Percentiles rank a stretch among this genome's conserved stretches.
Conservation (phyloP, 2,329 filamentous ascomycete genomes). For the Ceratocystis papillata region DNA sequence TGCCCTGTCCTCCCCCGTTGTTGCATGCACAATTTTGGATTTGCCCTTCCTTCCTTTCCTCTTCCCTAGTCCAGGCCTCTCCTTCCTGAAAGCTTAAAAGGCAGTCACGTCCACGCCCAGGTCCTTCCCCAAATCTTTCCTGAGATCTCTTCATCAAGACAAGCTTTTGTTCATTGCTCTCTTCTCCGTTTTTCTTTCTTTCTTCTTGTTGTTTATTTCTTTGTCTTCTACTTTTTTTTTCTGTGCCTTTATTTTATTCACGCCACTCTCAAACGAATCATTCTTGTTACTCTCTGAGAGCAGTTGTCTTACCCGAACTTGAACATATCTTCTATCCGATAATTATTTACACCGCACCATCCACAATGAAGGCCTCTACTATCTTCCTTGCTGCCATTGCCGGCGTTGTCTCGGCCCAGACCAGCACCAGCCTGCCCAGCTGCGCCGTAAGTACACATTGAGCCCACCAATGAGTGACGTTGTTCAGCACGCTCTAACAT, state of each 20-base stretch:
- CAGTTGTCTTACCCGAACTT: neutral
- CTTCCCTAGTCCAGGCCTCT: neutral
- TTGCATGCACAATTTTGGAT: neutral
- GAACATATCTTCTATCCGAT: conserved; percentile 11
- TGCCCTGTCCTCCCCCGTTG: neutral
- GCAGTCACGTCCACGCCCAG: conserved; percentile 3
- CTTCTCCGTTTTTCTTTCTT: conserved; percentile 5
- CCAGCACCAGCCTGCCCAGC: conserved; percentile 29
- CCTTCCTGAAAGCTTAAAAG: conserved; percentile 8
- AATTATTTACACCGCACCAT: neutral
- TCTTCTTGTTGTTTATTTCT: conserved; percentile 14
- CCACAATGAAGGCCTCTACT: conserved; percentile 33
- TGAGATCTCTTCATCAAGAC: conserved; percentile 1
- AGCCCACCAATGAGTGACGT: neutral
- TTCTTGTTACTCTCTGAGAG: conserved; percentile 10
- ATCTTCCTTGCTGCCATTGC: conserved; percentile 30
- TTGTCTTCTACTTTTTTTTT: conserved; percentile 11
- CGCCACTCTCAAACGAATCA: conserved; percentile 1
- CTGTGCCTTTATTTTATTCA: conserved; percentile 13
- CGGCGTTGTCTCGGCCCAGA: conserved; percentile 32
- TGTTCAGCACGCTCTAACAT: neutral
- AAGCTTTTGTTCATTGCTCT: conserved; percentile 5
- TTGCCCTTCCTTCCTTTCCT: neutral
- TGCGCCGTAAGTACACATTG: conserved; percentile 34
- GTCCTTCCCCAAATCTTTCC: neutral